Base-by-base conservation (phyloP, 2,329 filamentous ascomycete genomes). In the Neoascochyta sp. region DNA sequence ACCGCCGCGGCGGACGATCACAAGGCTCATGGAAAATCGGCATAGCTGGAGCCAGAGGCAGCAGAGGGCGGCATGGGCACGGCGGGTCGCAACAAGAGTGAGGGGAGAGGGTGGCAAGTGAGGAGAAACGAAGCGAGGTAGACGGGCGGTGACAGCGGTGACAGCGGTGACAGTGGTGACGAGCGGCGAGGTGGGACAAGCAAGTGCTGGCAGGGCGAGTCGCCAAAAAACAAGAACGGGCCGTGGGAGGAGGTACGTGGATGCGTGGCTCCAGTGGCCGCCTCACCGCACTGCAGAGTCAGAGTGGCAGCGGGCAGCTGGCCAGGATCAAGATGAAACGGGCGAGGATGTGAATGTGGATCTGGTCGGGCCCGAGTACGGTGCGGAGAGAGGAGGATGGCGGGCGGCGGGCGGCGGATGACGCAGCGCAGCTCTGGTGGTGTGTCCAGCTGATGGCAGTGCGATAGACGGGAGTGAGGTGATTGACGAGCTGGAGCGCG, bases 21-120 rank as follows among this genome's bases (percentile, higher is more conserved):
- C 45, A 35, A 20, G 50, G 50, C 47, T 63, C 59, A 58, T 64
- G 60, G 39, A 63, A 64, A 35, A 64, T 62, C 36, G 60, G 60
- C 60, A 64, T 64, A 34, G 25, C 54, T 39, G 30, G 34, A 43
- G 37, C 39, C 32, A 24, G 17, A 26, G 36, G 47, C 22, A 47
- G 41, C 57, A n/a, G n/a, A n/a, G n/a, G n/a, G n/a, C n/a, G n/a
- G n/a, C n/a, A n/a, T n/a, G n/a, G n/a, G n/a, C n/a, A n/a, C n/a
- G n/a, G n/a, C n/a, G n/a, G 17, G 29, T 15, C 33, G 27, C 21
- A 31, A 31, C 23, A 28, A 25, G 24, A 22, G 33, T 39, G 34
- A n/a, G n/a, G n/a, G n/a, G n/a, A 13, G 22, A 24, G 12, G 22
- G 7, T 24, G 22, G 22, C 7, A 13, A 7, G 12, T 24, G 7